Conservation (phyloP, 1,139 yeast species). For the Groenewaldozyma auringiensis region DNA sequence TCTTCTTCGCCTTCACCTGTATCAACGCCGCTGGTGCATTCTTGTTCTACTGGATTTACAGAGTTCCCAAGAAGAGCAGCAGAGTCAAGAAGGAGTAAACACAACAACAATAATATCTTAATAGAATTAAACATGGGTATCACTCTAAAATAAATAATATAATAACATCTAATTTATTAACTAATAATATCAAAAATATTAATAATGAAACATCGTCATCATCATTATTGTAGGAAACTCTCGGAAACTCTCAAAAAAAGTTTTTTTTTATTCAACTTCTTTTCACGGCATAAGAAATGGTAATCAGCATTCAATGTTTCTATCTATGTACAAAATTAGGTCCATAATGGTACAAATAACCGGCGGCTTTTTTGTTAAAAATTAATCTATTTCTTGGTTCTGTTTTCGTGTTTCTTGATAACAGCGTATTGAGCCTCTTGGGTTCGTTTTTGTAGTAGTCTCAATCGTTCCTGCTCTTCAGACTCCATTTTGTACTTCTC, state of each 20-base stretch:
- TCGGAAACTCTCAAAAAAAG: no score
- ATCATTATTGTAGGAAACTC: no score
- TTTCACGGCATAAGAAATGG: no score
- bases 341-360: neutral
- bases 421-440: conserved; percentile 14
- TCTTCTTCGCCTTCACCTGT: conserved; percentile 42
- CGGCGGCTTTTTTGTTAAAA: no score
- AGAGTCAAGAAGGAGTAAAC: conserved; percentile 21
- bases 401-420: neutral
- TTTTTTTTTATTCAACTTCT: no score
- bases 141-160: no score
- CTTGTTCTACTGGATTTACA: conserved; percentile 61
- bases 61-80: conserved; percentile 52
- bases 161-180: no score
- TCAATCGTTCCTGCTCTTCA: conserved; percentile 22
- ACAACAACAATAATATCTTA: neutral
- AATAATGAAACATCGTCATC: neutral
- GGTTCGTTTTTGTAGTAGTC: conserved; percentile 19
- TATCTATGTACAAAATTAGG: neutral
- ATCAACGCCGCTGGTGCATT: conserved; percentile 49
- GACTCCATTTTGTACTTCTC: conserved; percentile 33
- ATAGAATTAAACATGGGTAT: neutral
- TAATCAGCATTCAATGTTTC: no score
- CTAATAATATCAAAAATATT: neutral
- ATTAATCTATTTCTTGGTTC: neutral